phyloP scores from a whole-genome alignment of 345 rosid species.

The Chamaenerion angustifolium region DNA sequence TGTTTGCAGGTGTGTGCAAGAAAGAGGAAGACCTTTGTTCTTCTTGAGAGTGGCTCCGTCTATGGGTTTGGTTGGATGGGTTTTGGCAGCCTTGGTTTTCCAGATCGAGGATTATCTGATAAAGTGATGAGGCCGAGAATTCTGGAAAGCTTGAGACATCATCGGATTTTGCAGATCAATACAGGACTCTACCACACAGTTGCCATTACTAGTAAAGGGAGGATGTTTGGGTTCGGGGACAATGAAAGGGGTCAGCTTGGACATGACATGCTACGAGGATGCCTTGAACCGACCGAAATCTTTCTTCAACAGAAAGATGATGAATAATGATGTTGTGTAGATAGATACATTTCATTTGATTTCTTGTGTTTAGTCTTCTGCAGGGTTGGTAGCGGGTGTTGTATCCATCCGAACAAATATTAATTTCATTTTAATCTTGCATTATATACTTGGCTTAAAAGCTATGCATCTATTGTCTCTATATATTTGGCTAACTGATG shows the following conservation, averaged over 20 bases:
- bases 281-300: slow-evolving; percentile 77
- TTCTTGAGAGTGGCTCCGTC: slow-evolving; percentile 56
- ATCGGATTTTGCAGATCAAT: slow-evolving; percentile 70
- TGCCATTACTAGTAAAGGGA: slow-evolving; percentile 52
- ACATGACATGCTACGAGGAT: slow-evolving; percentile 55
- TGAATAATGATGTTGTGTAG: background rate
- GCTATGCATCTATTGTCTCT: no score
- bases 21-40: slow-evolving; percentile 83
- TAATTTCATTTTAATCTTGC: no score
- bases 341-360: no score
- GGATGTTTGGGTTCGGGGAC: slow-evolving; percentile 80
- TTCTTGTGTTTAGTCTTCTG: no score
- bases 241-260: slow-evolving; percentile 91
- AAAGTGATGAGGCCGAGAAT: slow-evolving; percentile 63
- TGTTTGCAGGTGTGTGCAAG: no score
- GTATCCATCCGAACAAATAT: no score
- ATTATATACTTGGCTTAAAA: no score
- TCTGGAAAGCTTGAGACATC: slow-evolving; percentile 54
- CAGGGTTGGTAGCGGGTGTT: no score
- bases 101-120: slow-evolving; percentile 56
- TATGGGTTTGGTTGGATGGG: slow-evolving; percentile 90
- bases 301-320: slow-evolving; percentile 26
- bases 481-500: no score
- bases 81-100: slow-evolving; percentile 88
- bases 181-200: slow-evolving; percentile 88